Percentiles rank a stretch among this genome's conserved stretches.
Evolutionary conservation across 176 grass and related monocot species (phyloP).

Genomic region (Alopecurus myosuroides): DNA sequence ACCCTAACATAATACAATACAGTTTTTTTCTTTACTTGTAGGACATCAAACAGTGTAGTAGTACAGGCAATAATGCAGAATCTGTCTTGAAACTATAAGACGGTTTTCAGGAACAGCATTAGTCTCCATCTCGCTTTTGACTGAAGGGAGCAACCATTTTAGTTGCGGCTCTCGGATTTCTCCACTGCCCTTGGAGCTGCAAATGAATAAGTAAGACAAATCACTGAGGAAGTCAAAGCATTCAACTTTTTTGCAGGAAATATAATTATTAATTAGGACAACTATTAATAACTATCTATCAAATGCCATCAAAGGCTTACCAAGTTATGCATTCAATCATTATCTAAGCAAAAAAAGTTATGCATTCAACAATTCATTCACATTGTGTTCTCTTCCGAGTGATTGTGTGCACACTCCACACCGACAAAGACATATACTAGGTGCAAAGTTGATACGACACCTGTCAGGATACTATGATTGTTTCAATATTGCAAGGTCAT

Average conservation of each 20-base stretch:
- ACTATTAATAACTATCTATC: neutral
- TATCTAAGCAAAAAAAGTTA: neutral
- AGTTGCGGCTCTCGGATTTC: constrained; percentile 56
- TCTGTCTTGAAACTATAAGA: constrained; percentile 1
- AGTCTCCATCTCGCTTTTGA: constrained; percentile 10
- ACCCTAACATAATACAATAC: neutral
- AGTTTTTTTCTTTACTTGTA: constrained; percentile 12
- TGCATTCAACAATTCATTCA: neutral
- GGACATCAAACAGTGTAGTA: constrained; percentile 51
- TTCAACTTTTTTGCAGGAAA: neutral
- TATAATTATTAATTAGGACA: neutral
- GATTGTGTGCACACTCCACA: neutral
- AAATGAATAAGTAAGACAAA: neutral
- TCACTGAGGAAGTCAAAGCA: neutral
- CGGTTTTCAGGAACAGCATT: neutral
- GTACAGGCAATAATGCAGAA: constrained; percentile 21
- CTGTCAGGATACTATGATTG: neutral
- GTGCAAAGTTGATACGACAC: neutral
- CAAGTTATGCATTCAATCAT: neutral
- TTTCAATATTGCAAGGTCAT: neutral
- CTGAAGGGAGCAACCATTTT: constrained; percentile 19
- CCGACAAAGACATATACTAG: neutral
- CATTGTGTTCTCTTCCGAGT: neutral
- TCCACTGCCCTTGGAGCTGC: constrained; percentile 55
- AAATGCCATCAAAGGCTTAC: neutral